Evolutionary conservation across 257 asterid species (phyloP), one percentile per base, ranked within the genome.

Genomic region (Plantago ovata): DNA sequence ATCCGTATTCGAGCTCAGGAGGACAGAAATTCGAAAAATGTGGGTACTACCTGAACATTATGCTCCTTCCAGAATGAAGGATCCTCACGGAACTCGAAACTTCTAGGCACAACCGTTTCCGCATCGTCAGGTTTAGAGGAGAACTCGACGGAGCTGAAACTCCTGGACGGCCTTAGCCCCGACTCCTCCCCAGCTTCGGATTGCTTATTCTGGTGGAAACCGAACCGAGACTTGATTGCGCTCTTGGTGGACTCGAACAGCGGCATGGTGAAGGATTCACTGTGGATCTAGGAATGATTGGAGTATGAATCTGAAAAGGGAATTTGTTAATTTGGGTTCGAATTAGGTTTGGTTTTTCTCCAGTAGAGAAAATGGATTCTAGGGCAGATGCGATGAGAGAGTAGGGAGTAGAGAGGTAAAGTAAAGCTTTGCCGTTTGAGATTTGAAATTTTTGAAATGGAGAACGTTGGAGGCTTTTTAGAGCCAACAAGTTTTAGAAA

Each of bases 41-140:
- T 20, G 36, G 1, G 47, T 3, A 12, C n/a, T 44, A 89, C 97
- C 89, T 90, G 98, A 70, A 90, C 89, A 67, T 75, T 90, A 19
- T 87, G 95, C 24, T 90, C 96, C 58, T 84, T 82, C 98, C 98
- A 86, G 44, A 90, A 87, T 19, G 80, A 69, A 10, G 94, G 98
- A 66, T 86, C 95, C 19, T 78, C 87, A 3, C 60, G 62, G 50
- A 87, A 87, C 64, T 91, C 96, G 14, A 91, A 91, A 57, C 77
- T 77, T 40, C 85, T 72, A 41, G 58, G 42, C 3, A 38, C 39
- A 55, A 65, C 38, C 38, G 41, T 14, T 60, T 73, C 81, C 0
- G 52, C 81, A 36, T 74, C 92, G 15, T 72, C 84, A 13, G 62
- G 63, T 56, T 62, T 73, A 13, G 66, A 67, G 28, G 77, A 36